Evolutionary conservation across 345 rosid genomes (phyloP).

Genomic region (Lepidium africanum): DNA sequence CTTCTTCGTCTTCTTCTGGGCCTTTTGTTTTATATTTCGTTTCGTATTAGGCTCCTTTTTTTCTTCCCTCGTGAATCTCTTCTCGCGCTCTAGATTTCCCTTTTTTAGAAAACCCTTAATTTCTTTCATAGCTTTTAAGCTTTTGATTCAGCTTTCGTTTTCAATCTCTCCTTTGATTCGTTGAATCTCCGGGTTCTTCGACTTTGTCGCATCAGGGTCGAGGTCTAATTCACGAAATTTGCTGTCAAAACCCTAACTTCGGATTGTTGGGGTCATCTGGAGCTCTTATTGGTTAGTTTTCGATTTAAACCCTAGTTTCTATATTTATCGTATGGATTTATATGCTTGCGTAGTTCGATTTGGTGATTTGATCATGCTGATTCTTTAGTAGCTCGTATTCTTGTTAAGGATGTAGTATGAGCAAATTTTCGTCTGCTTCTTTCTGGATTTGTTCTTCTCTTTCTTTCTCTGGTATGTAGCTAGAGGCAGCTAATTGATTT

Average conservation of each 20-base stretch:
- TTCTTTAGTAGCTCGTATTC: conserved; percentile 4
- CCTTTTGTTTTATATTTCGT: not conserved
- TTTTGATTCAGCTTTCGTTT: not conserved
- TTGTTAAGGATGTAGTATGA: not conserved
- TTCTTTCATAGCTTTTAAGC: conserved; percentile 24
- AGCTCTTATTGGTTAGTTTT: conserved; percentile 23
- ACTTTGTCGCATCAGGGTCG: not conserved
- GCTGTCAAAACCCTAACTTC: conserved; percentile 54
- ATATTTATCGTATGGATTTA: not conserved
- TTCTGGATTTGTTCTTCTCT: not conserved
- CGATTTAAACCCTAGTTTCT: conserved; percentile 20
- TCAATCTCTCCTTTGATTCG: not conserved
- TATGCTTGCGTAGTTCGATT: not conserved
- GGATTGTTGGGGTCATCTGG: conserved; percentile 15
- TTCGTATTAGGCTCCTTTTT: not conserved
- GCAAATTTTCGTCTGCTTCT: not conserved
- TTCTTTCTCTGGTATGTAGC: not conserved
- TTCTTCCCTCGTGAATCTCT: not conserved
- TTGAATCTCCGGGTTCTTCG: conserved; percentile 12
- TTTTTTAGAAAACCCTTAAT: conserved; percentile 22
- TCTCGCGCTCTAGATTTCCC: conserved; percentile 8
- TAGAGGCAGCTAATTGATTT: not conserved
- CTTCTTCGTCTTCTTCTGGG: not conserved
- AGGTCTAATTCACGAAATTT: conserved; percentile 17
- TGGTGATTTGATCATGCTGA: conserved; percentile 5